Evolutionary conservation across 169 alveolate species (phyloP), one percentile per base, ranked within the genome.

Genomic region (Cryptosporidium tyzzeri): DNA sequence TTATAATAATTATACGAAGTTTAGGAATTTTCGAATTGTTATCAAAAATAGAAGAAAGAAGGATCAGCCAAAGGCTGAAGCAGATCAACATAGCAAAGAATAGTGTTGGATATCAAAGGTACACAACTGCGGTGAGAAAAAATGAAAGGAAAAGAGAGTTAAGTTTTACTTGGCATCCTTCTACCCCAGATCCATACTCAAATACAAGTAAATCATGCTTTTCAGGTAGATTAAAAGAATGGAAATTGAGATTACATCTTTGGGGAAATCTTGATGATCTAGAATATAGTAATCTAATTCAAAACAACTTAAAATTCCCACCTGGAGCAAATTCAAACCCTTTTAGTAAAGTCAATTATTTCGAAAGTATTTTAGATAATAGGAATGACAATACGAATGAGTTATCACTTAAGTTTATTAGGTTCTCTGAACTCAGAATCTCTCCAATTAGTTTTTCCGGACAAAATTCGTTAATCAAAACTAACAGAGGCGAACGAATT

Each of bases 11-110:
- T 31, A 31, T 4, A 31, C 35, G 3, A 26, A 18, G 4, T 65
- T 65, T 33, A 31, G 9, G 16, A 37, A 7, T 65, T 26, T 65
- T 65, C 31, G 1, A 65, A 65, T 65, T 65, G 71, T 18, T 9
- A 39, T 59, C n/a, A 58, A 58, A 51, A 14, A 58, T 73, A n/a
- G 86, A 51, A 31, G 55, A 73, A 37, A 59, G 39, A 23, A 80
- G 80, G 62, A 29, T 80, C 68, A 65, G 89, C 89, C 89, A 80
- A 41, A 80, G 89, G 89, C 89, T 61, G 75, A 80, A 80, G 29
- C 89, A 80, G 65, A 80, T 80, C 23, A 65, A 80, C 41, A 62
- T 80, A 29, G 89, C 69, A 7, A 80, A 80, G 67, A 80, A 80
- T 23, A 80, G 70, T 4, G 12, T 59, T 44, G 89, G 89, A 26